Percentiles rank a stretch among this genome's conserved stretches.
phyloP scores from a whole-genome alignment of 768 basidiomycete species.

The Leccinum pellstonianum region DNA sequence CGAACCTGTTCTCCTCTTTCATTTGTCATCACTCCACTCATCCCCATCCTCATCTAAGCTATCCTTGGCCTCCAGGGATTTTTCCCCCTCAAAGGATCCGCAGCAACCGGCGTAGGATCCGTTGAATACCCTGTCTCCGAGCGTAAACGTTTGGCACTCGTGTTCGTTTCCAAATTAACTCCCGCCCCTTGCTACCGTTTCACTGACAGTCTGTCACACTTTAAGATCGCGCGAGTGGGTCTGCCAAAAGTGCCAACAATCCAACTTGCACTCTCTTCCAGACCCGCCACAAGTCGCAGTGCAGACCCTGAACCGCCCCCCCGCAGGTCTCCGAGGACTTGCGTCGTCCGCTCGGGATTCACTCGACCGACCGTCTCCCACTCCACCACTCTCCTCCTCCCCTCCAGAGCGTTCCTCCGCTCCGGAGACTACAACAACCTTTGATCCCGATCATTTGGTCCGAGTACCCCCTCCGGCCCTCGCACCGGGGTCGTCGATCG shows the following conservation, averaged over 20 bases:
- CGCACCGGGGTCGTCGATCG: conserved; percentile 9
- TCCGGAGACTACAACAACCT: conserved; percentile 7
- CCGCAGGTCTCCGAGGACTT: conserved; percentile 25
- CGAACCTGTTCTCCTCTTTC: conserved; percentile 21
- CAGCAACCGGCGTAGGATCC: conserved; percentile 84
- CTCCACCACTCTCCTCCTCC: conserved; percentile 9
- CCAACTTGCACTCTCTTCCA: conserved; percentile 70
- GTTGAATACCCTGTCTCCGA: conserved; percentile 75
- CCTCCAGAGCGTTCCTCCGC: conserved; percentile 20
- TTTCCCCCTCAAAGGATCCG: conserved; percentile 85
- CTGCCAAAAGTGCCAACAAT: conserved; percentile 69
- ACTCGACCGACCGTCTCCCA: conserved; percentile 18
- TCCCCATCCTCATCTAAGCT: conserved; percentile 42
- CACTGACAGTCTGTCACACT: conserved; percentile 12
- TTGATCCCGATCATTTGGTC: conserved; percentile 17
- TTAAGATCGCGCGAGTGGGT: conserved; percentile 76
- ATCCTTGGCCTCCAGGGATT: conserved; percentile 88
- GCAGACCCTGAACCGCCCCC: conserved; percentile 15
- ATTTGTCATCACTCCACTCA: conserved; percentile 14
- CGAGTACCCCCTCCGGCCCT: conserved; percentile 12
- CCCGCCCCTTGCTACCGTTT: conserved; percentile 1
- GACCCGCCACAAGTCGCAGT: conserved; percentile 44
- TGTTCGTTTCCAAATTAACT: conserved; percentile 49
- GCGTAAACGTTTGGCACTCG: conserved; percentile 70
- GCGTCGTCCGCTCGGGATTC: conserved; percentile 12